A percentile compares a stretch with the other conserved stretches of the same genome.
Conservation (phyloP, 2,329 filamentous ascomycete genomes). For the Acrodontium crateriforme region DNA sequence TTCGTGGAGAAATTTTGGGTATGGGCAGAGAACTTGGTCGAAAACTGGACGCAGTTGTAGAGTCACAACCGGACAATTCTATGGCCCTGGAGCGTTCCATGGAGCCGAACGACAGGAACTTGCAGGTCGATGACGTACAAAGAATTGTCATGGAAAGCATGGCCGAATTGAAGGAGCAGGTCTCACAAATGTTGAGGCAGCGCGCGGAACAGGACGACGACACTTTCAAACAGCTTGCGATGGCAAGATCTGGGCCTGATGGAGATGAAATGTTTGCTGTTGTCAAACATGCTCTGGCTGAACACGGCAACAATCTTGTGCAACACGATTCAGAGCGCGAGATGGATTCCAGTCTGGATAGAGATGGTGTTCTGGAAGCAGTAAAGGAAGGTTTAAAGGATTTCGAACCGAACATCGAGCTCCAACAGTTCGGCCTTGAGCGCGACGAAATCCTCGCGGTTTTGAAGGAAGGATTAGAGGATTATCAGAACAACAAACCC, state of each 20-base stretch:
- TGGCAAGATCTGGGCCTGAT: conserved; percentile 27
- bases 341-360: conserved; percentile 25
- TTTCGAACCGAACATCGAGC: conserved; percentile 84
- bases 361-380: conserved; percentile 72
- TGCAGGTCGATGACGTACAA: conserved; percentile 54
- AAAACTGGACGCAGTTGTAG: conserved; percentile 59
- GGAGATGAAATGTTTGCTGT: conserved; percentile 78
- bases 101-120: conserved; percentile 25
- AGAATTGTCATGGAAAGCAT: conserved; percentile 69
- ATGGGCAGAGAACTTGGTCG: conserved; percentile 88
- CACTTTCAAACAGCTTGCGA: conserved; percentile 20
- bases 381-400: conserved; percentile 86
- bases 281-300: conserved; percentile 58
- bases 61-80: conserved; percentile 16
- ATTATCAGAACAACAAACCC: conserved; percentile 47
- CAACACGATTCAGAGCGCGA: conserved; percentile 11
- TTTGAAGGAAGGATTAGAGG: conserved; percentile 69
- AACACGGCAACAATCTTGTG: conserved; percentile 40
- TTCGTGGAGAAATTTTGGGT: conserved; percentile 81
- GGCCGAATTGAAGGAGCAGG: conserved; percentile 67
- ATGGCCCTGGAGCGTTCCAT: conserved; percentile 29
- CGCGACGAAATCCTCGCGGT: conserved; percentile 81
- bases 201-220: conserved; percentile 38
- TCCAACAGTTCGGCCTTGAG: conserved; percentile 81
- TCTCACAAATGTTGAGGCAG: conserved; percentile 69